These are phyloP conservation scores for Epichloe amarillans DNA, from an alignment of 2,329 filamentous ascomycete species.

Conservation along the genomic window DNA sequence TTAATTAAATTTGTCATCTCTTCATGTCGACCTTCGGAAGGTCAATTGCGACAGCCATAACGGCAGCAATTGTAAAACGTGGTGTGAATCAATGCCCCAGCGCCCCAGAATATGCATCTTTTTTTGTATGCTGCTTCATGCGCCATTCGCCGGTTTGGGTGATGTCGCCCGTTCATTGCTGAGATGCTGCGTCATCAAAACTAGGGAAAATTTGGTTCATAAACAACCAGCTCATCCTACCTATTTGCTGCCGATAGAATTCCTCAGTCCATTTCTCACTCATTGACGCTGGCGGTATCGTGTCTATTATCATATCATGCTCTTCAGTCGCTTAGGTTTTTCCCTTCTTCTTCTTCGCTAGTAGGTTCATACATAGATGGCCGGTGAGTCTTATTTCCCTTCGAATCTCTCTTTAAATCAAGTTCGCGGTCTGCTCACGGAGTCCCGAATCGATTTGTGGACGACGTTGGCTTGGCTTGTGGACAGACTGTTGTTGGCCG, in stretches of 20 bases:
- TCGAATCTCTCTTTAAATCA: background rate
- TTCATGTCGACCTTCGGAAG: conserved; percentile 5
- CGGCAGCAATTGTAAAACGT: conserved; percentile 17
- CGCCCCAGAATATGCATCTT: conserved; percentile 25
- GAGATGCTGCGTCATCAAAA: conserved; percentile 20
- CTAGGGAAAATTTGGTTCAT: conserved; percentile 11
- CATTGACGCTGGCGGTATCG: background rate
- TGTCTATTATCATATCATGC: background rate
- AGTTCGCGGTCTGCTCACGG: background rate
- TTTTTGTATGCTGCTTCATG: conserved; percentile 15
- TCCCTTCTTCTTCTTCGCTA: background rate
- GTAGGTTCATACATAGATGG: background rate
- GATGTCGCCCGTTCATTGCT: conserved; percentile 19
- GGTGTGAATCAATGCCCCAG: conserved; percentile 19
- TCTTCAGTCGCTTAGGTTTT: background rate
- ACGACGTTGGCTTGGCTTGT: too few species aligned
- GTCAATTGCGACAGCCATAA: conserved; percentile 7
- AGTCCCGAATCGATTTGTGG: background rate
- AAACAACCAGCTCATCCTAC: background rate
- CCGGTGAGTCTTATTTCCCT: background rate
- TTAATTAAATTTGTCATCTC: conserved; percentile 2
- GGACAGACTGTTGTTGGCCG: too few species aligned
- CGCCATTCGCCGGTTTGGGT: conserved; percentile 26
- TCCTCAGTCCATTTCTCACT: background rate
- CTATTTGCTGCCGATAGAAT: background rate